Evolutionary conservation across 495 filamentous ascomycete species (phyloP).

Genomic region (Podospora australis): DNA sequence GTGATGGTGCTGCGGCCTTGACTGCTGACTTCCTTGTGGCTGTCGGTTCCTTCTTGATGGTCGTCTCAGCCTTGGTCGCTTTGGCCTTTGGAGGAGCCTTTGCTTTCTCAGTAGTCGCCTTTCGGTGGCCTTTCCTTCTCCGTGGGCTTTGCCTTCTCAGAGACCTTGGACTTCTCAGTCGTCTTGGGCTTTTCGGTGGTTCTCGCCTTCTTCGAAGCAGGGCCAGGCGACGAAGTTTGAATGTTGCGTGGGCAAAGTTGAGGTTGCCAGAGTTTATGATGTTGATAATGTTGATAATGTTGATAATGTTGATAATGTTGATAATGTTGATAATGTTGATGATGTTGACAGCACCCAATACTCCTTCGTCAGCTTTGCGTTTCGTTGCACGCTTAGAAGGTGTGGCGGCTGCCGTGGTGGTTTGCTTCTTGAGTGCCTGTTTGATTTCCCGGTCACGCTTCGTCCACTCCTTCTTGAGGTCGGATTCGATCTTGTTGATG

Average conservation of each 20-base stretch:
- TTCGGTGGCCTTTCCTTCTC: not conserved
- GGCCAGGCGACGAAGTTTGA: not conserved
- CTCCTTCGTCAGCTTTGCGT: conserved; percentile 27
- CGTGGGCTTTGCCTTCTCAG: not conserved
- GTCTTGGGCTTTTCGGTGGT: conserved; percentile 4
- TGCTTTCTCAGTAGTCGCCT: not conserved
- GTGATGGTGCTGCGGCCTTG: no score
- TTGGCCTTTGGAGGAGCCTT: not conserved
- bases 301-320: no score
- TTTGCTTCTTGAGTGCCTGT: conserved; percentile 22
- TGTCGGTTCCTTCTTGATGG: no score
- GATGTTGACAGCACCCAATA: no score
- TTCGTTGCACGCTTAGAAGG: conserved; percentile 17
- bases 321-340: no score
- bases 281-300: no score
- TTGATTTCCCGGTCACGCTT: conserved; percentile 42
- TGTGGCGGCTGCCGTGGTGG: not conserved
- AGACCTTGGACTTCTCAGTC: not conserved
- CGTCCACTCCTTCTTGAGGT: conserved; percentile 47
- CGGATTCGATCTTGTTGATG: conserved; percentile 40
- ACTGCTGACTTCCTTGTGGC: no score
- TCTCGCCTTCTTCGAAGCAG: conserved; percentile 15
- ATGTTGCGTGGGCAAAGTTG: conserved; percentile 10
- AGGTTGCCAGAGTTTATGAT: no score
- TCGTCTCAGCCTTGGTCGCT: no score